These are phyloP conservation scores for Pseudonitzschia multiseries DNA, from an alignment of 108 stramenopile genomes.

Conservation along the genomic window DNA sequence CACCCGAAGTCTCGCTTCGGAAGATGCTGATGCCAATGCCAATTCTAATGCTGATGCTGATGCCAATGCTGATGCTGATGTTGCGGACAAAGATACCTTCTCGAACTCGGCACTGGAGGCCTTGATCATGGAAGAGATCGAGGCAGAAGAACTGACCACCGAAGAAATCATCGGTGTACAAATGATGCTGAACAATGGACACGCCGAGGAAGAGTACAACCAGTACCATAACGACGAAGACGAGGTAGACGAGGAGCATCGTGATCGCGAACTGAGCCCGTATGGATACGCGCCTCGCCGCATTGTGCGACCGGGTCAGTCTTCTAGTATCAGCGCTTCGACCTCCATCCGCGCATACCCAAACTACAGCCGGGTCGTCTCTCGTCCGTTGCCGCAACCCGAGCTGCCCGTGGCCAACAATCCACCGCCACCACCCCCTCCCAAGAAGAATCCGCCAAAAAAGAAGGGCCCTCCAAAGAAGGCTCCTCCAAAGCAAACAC, in stretches of 20 bases:
- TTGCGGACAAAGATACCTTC: too few relatives aligned
- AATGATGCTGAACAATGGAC: background rate
- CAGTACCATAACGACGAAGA: background rate
- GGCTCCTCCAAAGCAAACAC: background rate
- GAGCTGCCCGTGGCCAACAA: background rate
- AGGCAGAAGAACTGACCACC: background rate
- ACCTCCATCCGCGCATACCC: too few relatives aligned
- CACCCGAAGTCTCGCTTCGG: background rate
- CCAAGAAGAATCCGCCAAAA: background rate
- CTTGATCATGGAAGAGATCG: background rate
- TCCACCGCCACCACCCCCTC: background rate
- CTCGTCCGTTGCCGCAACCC: background rate
- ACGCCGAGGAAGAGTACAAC: background rate
- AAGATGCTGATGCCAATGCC: too few relatives aligned
- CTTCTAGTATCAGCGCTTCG: background rate
- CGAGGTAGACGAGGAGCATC: background rate
- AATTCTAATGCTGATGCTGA: too few relatives aligned
- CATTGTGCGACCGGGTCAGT: background rate
- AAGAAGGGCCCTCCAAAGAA: background rate
- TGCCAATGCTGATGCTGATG: too few relatives aligned
- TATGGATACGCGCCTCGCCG: background rate
- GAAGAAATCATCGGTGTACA: background rate
- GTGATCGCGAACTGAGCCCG: background rate
- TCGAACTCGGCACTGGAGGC: background rate
- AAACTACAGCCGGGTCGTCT: too few relatives aligned